Evolutionary conservation across 202 grass and related monocot genomes (phyloP).

Genomic region (Elaeis oleifera): DNA sequence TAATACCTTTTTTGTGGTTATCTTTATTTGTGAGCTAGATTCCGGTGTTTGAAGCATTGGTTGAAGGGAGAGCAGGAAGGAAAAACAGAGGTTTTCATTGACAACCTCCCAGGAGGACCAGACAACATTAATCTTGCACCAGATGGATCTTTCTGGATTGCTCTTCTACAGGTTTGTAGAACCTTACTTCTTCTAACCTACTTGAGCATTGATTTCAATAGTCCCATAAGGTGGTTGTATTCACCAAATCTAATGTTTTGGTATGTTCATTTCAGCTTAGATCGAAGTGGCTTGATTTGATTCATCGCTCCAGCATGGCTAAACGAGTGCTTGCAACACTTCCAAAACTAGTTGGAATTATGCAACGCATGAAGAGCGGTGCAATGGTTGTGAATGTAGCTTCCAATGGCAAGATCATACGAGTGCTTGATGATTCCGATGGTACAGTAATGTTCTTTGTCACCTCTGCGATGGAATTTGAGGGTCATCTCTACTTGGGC

Average conservation of each 20-base stretch:
- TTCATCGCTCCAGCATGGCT: constrained; percentile 15
- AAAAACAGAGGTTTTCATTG: constrained; percentile 41
- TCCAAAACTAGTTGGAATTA: constrained; percentile 14
- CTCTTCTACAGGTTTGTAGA: constrained; percentile 36
- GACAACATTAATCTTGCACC: constrained; percentile 57
- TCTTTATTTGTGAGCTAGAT: constrained; percentile 21
- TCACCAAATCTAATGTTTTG: background rate
- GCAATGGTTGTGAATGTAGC: constrained; percentile 57
- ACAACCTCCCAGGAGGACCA: constrained; percentile 46
- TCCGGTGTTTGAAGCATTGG: constrained; percentile 52
- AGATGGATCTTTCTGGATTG: constrained; percentile 77
- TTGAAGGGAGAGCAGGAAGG: constrained; percentile 44
- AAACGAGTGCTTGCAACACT: constrained; percentile 44
- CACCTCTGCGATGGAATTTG: constrained; percentile 47
- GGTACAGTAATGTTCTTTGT: constrained; percentile 50
- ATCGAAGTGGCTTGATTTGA: constrained; percentile 27
- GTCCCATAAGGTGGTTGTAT: background rate
- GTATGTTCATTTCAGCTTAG: constrained; percentile 10
- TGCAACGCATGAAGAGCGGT: constrained; percentile 5
- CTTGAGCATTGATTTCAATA: background rate
- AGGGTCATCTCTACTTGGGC: constrained; percentile 49
- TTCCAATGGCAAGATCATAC: constrained; percentile 38
- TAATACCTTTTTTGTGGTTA: too few species aligned
- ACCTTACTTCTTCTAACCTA: background rate
- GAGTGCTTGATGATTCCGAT: constrained; percentile 38